Conservation (phyloP, 257 asterid species). For the Ballota nigra region DNA sequence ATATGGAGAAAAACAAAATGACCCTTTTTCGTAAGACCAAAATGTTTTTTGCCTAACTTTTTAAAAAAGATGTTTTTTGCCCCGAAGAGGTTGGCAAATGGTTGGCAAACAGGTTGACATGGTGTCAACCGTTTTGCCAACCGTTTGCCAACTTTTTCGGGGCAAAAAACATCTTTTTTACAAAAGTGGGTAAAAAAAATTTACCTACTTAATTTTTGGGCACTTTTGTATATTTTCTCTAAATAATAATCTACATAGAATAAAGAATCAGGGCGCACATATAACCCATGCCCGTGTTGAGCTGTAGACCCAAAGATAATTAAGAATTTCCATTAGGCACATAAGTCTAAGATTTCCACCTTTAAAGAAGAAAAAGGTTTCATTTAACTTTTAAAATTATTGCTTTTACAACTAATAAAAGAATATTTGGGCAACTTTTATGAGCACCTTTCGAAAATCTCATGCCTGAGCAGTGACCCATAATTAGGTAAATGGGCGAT, state of each 20-base stretch:
- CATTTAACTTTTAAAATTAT: neutral
- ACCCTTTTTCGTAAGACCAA: too few relatives aligned
- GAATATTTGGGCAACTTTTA: slow-evolving; percentile 11
- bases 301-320: neutral
- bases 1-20: too few relatives aligned
- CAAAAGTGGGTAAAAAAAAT: too few relatives aligned
- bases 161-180: too few relatives aligned
- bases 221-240: too few relatives aligned
- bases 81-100: too few relatives aligned
- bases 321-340: neutral
- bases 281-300: neutral
- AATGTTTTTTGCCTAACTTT: too few relatives aligned
- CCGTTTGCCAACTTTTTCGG: too few relatives aligned
- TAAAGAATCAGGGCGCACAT: neutral
- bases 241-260: neutral
- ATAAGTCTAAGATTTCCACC: neutral
- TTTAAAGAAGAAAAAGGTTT: neutral
- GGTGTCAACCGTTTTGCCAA: too few relatives aligned
- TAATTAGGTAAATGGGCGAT: neutral
- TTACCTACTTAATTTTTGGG: too few relatives aligned
- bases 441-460: neutral
- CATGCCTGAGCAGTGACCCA: neutral
- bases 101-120: too few relatives aligned
- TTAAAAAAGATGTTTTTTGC: too few relatives aligned
- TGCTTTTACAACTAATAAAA: slow-evolving; percentile 12